phyloP scores from a whole-genome alignment of 2,329 filamentous ascomycete species.

The Septoria linicola region DNA sequence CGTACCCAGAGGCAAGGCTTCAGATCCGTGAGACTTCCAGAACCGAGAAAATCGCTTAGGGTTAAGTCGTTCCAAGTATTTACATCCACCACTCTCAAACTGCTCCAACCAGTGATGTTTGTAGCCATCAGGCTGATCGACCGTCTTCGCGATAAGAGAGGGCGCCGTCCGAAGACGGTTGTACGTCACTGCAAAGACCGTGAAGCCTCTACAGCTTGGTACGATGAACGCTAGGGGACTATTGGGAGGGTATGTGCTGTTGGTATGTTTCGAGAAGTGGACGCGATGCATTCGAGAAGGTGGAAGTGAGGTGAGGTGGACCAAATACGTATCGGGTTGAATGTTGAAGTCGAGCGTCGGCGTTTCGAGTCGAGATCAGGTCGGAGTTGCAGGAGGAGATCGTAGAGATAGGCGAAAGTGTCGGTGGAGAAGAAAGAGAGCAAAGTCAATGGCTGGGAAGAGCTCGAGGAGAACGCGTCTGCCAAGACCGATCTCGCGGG shows the following conservation, averaged over 20 bases:
- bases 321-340: conserved; percentile 26
- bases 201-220: conserved; percentile 58
- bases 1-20: background rate
- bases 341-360: conserved; percentile 16
- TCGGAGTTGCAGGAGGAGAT: conserved; percentile 10
- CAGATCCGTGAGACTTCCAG: conserved; percentile 40
- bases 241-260: conserved; percentile 71
- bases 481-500: conserved; percentile 11
- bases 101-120: conserved; percentile 4
- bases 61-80: conserved; percentile 76
- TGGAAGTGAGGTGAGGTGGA: conserved; percentile 15
- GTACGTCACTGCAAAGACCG: conserved; percentile 19
- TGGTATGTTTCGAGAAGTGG: conserved; percentile 45
- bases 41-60: conserved; percentile 78
- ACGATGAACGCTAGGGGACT: conserved; percentile 76
- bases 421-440: background rate
- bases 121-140: conserved; percentile 11
- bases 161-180: conserved; percentile 36
- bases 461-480: conserved; percentile 2
- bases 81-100: conserved; percentile 38
- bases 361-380: conserved; percentile 16
- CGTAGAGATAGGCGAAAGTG: conserved; percentile 6
- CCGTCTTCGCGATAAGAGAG: conserved; percentile 13
- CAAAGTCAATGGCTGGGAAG: conserved; percentile 12
- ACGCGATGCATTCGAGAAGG: conserved; percentile 19